phyloP scores from a whole-genome alignment of 169 alveolate genomes.

The Blepharisma undulans region DNA sequence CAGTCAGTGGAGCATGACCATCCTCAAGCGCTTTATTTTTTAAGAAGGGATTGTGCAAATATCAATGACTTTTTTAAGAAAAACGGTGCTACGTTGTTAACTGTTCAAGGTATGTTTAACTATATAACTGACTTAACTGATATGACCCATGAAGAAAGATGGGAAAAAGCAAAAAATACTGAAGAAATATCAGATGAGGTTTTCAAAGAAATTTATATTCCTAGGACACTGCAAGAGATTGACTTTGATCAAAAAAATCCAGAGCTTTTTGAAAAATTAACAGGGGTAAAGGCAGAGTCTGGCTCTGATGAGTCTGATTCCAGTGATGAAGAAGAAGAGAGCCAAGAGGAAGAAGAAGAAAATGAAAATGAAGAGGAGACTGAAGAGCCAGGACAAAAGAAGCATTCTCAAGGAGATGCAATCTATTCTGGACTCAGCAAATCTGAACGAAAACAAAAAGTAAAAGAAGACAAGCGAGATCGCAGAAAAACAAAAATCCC shows the following conservation, averaged over 20 bases:
- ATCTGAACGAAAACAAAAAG: slow-evolving; percentile 81
- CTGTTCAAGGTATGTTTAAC: slow-evolving; percentile 78
- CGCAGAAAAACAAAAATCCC: slow-evolving; percentile 85
- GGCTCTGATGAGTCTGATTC: background rate
- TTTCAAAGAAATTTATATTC: slow-evolving; percentile 65
- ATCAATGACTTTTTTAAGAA: slow-evolving; percentile 93
- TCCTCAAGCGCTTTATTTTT: slow-evolving; percentile 96
- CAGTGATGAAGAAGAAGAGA: slow-evolving; percentile 52
- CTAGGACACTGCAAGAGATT: slow-evolving; percentile 69
- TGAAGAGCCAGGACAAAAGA: slow-evolving; percentile 52
- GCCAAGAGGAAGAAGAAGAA: slow-evolving; percentile 48
- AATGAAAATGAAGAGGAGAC: slow-evolving; percentile 58
- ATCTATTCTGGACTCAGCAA: slow-evolving; percentile 77
- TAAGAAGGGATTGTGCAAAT: slow-evolving; percentile 97
- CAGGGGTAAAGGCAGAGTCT: slow-evolving; percentile 33
- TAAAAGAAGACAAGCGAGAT: slow-evolving; percentile 83
- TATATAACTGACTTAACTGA: slow-evolving; percentile 66
- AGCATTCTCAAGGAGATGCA: slow-evolving; percentile 60
- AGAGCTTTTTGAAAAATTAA: background rate
- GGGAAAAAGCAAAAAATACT: slow-evolving; percentile 23
- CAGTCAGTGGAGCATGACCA: slow-evolving; percentile 99
- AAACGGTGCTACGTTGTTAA: slow-evolving; percentile 67
- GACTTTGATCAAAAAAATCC: slow-evolving; percentile 38
- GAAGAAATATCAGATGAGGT: slow-evolving; percentile 65
- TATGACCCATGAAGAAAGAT: slow-evolving; percentile 36